Evolutionary conservation across 164 flowering plant species (phyloP).

Genomic region (Paratinospora sagittata): DNA sequence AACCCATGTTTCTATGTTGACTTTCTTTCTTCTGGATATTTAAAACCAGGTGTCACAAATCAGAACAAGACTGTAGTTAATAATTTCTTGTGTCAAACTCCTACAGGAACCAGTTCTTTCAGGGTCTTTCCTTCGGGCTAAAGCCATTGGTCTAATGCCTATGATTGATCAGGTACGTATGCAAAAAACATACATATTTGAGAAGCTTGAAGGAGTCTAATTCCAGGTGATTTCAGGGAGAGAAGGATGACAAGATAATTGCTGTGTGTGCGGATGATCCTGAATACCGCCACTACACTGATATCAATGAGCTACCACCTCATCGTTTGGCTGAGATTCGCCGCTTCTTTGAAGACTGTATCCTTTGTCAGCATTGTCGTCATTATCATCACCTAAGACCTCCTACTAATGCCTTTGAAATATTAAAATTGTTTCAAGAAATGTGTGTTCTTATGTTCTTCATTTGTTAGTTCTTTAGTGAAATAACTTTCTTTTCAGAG

Average conservation of each 20-base stretch:
- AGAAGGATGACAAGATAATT: constrained; percentile 68
- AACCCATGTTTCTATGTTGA: too few species aligned
- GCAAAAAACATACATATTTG: background rate
- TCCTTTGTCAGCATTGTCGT: constrained; percentile 11
- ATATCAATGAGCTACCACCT: constrained; percentile 53
- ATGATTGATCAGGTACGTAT: constrained; percentile 18
- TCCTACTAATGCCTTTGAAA: too few species aligned
- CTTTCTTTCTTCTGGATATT: too few species aligned
- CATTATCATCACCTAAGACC: too few species aligned
- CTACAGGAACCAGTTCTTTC: constrained; percentile 19
- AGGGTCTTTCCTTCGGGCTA: constrained; percentile 18
- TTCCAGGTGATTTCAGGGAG: constrained; percentile 35
- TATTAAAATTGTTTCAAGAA: background rate
- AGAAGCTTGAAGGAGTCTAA: background rate
- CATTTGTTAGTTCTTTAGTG: background rate
- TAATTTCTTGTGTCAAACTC: background rate
- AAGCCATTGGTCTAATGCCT: constrained; percentile 21
- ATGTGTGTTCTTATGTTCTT: background rate
- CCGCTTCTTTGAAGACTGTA: constrained; percentile 76
- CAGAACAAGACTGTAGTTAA: background rate
- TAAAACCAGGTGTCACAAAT: background rate
- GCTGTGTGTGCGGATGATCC: constrained; percentile 78
- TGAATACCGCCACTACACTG: constrained; percentile 49
- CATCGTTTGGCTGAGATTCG: constrained; percentile 70
- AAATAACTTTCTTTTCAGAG: too few species aligned